A percentile compares a stretch with the other conserved stretches of the same genome.
Evolutionary conservation across 352 stramenopile genomes (phyloP).

Genomic region (Phytophthora ramorum): DNA sequence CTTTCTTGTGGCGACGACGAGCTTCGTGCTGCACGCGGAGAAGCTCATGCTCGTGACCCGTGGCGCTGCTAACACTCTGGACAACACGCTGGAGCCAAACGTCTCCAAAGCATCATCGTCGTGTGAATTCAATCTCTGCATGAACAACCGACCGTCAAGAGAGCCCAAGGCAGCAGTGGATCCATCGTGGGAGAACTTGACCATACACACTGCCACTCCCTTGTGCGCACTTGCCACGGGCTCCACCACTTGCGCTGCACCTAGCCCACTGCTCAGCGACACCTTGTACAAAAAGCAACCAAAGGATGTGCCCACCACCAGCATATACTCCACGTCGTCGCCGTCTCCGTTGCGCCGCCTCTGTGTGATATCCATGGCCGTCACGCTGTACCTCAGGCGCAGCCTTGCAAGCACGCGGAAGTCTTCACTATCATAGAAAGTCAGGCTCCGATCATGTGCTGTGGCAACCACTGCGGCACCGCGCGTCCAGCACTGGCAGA

Average conservation of each 20-base stretch:
- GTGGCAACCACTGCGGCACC: constrained; percentile 40
- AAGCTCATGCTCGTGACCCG: constrained; percentile 67
- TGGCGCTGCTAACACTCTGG: constrained; percentile 52
- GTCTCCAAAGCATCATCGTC: constrained; percentile 1
- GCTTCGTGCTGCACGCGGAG: constrained; percentile 29
- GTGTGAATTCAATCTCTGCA: constrained; percentile 32
- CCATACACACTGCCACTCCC: constrained; percentile 46
- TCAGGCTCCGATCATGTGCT: constrained; percentile 39
- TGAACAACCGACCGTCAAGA: constrained; percentile 60
- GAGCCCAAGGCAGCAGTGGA: constrained; percentile 46
- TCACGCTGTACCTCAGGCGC: constrained; percentile 42
- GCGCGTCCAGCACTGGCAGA: constrained; percentile 64
- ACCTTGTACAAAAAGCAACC: constrained; percentile 46
- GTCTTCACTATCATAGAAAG: constrained; percentile 37
- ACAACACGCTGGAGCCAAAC: constrained; percentile 39
- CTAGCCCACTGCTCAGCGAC: not conserved
- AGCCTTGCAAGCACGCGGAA: constrained; percentile 27
- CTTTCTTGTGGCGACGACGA: constrained; percentile 63
- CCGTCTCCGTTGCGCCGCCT: not conserved
- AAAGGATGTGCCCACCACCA: constrained; percentile 46
- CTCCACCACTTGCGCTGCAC: not conserved
- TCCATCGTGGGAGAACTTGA: constrained; percentile 48
- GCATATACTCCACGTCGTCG: constrained; percentile 2
- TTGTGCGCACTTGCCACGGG: constrained; percentile 28
- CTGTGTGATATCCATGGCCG: constrained; percentile 43